Evolutionary conservation across 129 eudicot species (phyloP).

Genomic region (Apium graveolens): DNA sequence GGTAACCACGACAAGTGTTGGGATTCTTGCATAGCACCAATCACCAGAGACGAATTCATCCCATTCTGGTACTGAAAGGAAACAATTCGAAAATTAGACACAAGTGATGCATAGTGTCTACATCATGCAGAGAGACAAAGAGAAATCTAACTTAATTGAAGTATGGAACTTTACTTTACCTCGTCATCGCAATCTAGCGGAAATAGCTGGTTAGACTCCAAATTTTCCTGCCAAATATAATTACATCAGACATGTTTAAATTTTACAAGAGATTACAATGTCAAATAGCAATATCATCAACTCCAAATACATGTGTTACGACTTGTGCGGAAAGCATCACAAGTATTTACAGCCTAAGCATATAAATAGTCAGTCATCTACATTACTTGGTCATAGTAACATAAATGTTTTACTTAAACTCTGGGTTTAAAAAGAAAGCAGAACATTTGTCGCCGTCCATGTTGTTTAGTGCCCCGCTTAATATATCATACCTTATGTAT

Average conservation of each 20-base stretch:
- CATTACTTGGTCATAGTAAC: no score
- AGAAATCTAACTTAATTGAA: background rate
- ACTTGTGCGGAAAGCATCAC: background rate
- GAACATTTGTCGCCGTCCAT: no score
- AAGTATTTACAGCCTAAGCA: background rate
- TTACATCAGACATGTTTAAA: conserved; percentile 1
- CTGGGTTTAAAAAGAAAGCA: no score
- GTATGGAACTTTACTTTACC: conserved; percentile 24
- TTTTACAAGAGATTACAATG: background rate
- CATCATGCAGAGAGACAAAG: background rate
- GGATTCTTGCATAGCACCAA: conserved; percentile 43
- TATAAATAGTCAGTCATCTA: background rate
- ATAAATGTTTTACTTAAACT: no score
- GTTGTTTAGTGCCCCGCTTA: background rate
- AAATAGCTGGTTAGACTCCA: conserved; percentile 38
- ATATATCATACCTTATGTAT: conserved; percentile 51
- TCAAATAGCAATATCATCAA: background rate
- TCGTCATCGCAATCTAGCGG: conserved; percentile 55
- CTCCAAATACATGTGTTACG: background rate
- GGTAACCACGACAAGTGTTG: conserved; percentile 60
- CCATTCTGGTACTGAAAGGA: conserved; percentile 52
- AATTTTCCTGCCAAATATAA: conserved; percentile 37
- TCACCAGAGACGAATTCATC: conserved; percentile 52
- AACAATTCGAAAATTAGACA: conserved; percentile 5
- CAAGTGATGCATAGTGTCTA: background rate